Conservation (phyloP, 768 basidiomycete species). For the Mycena rebaudengoi region DNA sequence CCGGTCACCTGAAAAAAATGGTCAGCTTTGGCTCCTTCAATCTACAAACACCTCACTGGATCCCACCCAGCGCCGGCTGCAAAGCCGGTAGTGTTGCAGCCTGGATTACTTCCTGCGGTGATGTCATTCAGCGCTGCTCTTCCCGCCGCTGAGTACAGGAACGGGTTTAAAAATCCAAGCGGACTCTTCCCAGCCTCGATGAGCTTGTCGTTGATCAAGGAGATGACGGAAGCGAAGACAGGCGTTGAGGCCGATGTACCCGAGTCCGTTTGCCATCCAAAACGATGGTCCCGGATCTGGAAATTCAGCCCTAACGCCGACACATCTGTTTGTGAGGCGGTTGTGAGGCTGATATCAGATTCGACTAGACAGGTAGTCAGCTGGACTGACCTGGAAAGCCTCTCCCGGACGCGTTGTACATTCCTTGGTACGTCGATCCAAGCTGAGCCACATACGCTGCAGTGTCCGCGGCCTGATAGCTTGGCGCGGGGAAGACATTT, state of each 20-base stretch:
- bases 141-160: constrained; percentile 22
- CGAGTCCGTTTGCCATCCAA: too few species aligned
- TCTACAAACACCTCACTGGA: neutral
- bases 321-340: too few species aligned
- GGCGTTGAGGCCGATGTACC: constrained; percentile 52
- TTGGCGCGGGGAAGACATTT: constrained; percentile 12
- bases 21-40: neutral
- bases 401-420: constrained; percentile 9
- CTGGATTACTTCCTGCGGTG: constrained; percentile 11
- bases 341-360: too few species aligned
- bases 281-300: too few species aligned
- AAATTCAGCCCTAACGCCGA: too few species aligned
- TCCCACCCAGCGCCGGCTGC: constrained; percentile 3
- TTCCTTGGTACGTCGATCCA: neutral
- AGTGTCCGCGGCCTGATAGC: constrained; percentile 6
- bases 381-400: too few species aligned
- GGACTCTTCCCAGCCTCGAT: constrained; percentile 39
- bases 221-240: constrained; percentile 53
- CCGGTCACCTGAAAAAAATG: constrained; percentile 2
- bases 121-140: constrained; percentile 14
- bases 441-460: constrained; percentile 3
- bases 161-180: constrained; percentile 56
- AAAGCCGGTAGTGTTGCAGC: constrained; percentile 7
- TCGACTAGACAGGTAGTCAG: too few species aligned
- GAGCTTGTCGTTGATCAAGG: constrained; percentile 55